Base-by-base conservation (phyloP, 2,329 filamentous ascomycete genomes). In the Aspergillus sp. region DNA sequence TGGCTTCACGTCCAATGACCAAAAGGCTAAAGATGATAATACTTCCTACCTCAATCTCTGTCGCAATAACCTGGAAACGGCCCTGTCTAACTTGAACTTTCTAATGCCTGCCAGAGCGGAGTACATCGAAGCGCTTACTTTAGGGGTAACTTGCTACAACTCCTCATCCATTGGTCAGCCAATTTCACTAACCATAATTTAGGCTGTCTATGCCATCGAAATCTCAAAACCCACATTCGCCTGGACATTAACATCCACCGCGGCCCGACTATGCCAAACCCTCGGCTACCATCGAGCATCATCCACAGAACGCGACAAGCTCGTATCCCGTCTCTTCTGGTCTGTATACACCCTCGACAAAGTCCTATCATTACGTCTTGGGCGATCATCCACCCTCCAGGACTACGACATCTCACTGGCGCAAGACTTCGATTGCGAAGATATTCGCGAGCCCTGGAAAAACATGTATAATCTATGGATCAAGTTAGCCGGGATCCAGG, bases 201-300 rank as follows among this genome's bases (percentile, higher is more conserved):
- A 84, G 78, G 72, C 78, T 5, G 65, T 79, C n/a, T 79, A 83
- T 52, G 75, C 81, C 9, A 74, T 84, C 38, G 81, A 85, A 48
- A 71, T 76, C 10, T 81, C 79, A 4, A 78, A 79, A 33, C 79
- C 81, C 1, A 80, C 79, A 0, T 70, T 85, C 4, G 79, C 78
- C n/a, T 83, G 81, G 76, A 76, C 79, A n/a, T 66, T 85, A 12
- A 76, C 75, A 26, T 77, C 75, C 6, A 73, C 74, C 12, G 82
- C 81, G 0, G 75, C 77, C 9, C 73, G 78, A 40, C 68, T 86
- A 41, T 83, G 79, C 49, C 79, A 82, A 52, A 77, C 76, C 0
- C 73, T 83, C 4, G 82, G 82, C 3, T 83, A 80, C 47, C 82
- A 85, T 56, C 54, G 60, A 35, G 34, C 48, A 8, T 51, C 53